A percentile compares a stretch with the other conserved stretches of the same genome.
phyloP scores from a whole-genome alignment of 805 yeast genomes.

The Groenewaldozyma tartarivorans region DNA sequence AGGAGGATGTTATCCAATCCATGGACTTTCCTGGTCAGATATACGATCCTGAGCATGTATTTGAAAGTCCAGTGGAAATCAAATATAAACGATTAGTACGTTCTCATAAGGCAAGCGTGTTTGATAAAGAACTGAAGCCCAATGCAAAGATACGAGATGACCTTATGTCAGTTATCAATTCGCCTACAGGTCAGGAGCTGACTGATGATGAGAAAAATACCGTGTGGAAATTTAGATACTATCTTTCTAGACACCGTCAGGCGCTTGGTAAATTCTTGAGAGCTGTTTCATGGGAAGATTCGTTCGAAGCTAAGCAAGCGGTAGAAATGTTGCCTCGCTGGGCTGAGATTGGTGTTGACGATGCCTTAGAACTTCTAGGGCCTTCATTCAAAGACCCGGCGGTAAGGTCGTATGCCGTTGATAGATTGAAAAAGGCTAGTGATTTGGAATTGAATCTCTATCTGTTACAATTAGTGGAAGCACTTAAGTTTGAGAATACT shows the following conservation, averaged over 20 bases:
- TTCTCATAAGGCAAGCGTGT: conserved; percentile 61
- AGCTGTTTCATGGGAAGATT: conserved; percentile 82
- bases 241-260: conserved; percentile 54
- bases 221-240: conserved; percentile 87
- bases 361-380: conserved; percentile 77
- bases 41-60: conserved; percentile 60
- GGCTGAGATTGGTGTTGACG: conserved; percentile 73
- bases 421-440: conserved; percentile 64
- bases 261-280: conserved; percentile 76
- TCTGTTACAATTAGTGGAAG: conserved; percentile 83
- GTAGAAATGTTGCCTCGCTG: conserved; percentile 60
- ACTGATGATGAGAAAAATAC: conserved; percentile 76
- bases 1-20: background rate
- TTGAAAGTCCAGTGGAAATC: conserved; percentile 76
- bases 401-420: conserved; percentile 82
- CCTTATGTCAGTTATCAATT: conserved; percentile 54
- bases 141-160: conserved; percentile 74
- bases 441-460: conserved; percentile 76
- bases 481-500: conserved; percentile 62
- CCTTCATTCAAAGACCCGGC: conserved; percentile 63
- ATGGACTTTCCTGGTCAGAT: conserved; percentile 23
- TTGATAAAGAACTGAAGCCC: conserved; percentile 83
- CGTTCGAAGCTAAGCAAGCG: conserved; percentile 69
- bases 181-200: conserved; percentile 76
- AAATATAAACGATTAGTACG: conserved; percentile 81